Evolutionary conservation across 148 eudicot species (phyloP).

Genomic region (Fagopyrum esculentum): DNA sequence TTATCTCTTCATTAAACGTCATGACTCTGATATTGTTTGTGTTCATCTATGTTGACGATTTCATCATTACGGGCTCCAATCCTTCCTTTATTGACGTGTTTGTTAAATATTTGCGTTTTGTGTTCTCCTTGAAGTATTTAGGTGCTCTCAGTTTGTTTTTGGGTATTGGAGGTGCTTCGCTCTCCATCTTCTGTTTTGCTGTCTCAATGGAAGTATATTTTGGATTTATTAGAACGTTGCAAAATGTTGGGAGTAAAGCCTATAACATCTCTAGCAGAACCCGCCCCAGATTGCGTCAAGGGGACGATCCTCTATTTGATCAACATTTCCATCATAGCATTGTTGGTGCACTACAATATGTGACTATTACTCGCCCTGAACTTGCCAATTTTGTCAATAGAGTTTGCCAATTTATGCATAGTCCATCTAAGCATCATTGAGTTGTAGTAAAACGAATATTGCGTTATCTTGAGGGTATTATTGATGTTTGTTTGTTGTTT

Average conservation of each 20-base stretch:
- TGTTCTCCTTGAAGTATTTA: background rate
- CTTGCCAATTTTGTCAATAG: background rate
- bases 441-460: background rate
- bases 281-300: background rate
- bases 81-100: background rate
- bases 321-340: background rate
- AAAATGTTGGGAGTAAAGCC: background rate
- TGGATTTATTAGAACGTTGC: background rate
- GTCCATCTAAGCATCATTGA: background rate
- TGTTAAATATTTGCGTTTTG: no score
- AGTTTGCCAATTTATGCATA: background rate
- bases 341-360: background rate
- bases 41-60: no score
- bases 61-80: no score
- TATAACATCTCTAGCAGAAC: background rate
- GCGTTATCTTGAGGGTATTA: background rate
- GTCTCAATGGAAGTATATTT: background rate
- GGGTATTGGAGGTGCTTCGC: background rate
- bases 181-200: background rate
- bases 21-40: no score
- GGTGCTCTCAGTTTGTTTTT: background rate
- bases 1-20: no score
- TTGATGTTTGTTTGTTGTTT: background rate
- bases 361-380: no score
- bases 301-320: background rate